Conservation (phyloP, 1,284 basidiomycete species). For the Schizophyllum amplum region DNA sequence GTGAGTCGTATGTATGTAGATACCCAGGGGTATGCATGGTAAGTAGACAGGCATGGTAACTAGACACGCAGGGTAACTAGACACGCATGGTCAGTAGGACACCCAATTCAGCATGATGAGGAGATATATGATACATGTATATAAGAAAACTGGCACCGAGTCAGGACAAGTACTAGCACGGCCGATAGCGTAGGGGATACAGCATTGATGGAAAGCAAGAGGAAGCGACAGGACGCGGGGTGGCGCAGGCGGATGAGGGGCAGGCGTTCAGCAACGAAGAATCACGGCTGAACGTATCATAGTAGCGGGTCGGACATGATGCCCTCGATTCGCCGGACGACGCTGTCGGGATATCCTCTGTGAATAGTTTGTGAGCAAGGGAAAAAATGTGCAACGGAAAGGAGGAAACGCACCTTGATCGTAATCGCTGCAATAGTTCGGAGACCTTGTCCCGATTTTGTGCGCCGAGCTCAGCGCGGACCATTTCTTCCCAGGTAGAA, state of each 20-base stretch:
- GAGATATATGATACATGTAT: background rate
- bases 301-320: background rate
- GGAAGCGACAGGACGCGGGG: background rate
- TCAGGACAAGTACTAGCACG: too few species aligned
- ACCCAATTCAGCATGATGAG: background rate
- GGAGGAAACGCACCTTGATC: constrained; percentile 50
- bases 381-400: background rate
- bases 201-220: background rate
- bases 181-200: background rate
- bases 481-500: constrained; percentile 92
- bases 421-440: constrained; percentile 69
- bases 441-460: constrained; percentile 69
- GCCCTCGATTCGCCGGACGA: background rate
- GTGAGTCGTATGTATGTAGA: too few species aligned
- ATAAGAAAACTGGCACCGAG: too few species aligned
- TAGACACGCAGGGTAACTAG: background rate
- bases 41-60: background rate
- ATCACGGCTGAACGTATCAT: background rate
- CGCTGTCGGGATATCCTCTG: background rate
- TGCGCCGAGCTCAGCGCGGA: constrained; percentile 80
- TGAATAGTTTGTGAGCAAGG: background rate
- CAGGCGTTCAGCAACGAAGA: background rate
- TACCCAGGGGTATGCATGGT: too few species aligned
- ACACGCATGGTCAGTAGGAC: background rate
- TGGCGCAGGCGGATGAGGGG: background rate